These are phyloP conservation scores for Cystoisospora suis DNA, from an alignment of 169 alveolate species.

Conservation along the genomic window DNA sequence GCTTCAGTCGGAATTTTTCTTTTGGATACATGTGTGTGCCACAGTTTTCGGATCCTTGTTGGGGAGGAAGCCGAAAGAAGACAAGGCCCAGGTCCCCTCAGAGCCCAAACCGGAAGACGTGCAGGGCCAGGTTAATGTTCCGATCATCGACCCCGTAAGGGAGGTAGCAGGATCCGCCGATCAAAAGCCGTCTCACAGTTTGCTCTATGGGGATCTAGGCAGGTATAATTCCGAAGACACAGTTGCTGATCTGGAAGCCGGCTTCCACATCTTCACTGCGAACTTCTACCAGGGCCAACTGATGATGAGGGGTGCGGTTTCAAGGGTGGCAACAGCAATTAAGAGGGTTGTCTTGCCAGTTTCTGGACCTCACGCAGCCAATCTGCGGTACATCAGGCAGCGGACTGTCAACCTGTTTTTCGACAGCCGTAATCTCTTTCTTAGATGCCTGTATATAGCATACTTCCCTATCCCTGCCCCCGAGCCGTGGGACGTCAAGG, in stretches of 20 bases:
- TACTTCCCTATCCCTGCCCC: conserved; percentile 31
- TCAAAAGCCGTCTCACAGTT: not conserved
- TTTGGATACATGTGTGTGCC: too few species aligned
- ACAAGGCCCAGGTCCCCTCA: too few species aligned
- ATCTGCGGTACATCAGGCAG: conserved; percentile 21
- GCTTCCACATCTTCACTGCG: conserved; percentile 23
- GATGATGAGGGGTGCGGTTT: conserved; percentile 13
- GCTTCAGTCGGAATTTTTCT: too few species aligned
- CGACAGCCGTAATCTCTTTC: conserved; percentile 15
- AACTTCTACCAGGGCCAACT: conserved; percentile 11
- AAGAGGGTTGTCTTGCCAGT: not conserved
- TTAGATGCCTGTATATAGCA: conserved; percentile 29
- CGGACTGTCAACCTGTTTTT: conserved; percentile 20
- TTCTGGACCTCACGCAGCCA: not conserved
- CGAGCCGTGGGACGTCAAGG: not conserved
- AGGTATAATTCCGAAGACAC: not conserved
- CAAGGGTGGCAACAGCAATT: conserved; percentile 6
- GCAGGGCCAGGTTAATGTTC: too few species aligned
- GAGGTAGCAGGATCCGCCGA: too few species aligned
- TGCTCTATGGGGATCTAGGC: not conserved
- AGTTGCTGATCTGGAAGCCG: conserved; percentile 7
- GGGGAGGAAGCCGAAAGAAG: too few species aligned
- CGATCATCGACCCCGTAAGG: too few species aligned
- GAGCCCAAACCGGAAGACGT: too few species aligned
- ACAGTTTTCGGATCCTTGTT: too few species aligned